Conservation (phyloP, 805 yeast genomes). For the Cyberlindnera suaveolens region DNA sequence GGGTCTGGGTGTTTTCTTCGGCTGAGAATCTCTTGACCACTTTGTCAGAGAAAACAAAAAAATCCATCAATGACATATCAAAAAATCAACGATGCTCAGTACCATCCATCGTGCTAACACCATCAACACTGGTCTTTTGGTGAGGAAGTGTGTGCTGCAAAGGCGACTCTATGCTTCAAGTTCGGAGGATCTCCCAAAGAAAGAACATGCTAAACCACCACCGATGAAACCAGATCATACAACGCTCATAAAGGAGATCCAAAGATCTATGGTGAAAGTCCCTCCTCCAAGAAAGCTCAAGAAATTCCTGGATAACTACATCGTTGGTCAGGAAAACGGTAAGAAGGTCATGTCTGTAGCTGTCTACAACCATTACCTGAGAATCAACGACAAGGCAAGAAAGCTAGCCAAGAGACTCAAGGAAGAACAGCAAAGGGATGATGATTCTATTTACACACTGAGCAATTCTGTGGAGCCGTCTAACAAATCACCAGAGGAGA, state of each 20-base stretch:
- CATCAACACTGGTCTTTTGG: neutral
- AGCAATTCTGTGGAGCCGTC: conserved; percentile 19
- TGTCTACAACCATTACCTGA: conserved; percentile 50
- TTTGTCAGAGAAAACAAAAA: too few species aligned
- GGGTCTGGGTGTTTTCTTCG: too few species aligned
- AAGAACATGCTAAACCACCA: neutral
- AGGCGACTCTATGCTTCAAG: neutral
- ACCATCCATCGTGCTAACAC: too few species aligned
- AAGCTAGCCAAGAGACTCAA: conserved; percentile 25
- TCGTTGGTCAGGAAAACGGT: conserved; percentile 50
- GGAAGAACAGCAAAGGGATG: conserved; percentile 23
- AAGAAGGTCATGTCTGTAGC: conserved; percentile 57
- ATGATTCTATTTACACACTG: conserved; percentile 22
- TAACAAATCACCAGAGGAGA: conserved; percentile 26
- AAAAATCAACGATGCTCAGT: too few species aligned
- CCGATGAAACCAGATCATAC: neutral
- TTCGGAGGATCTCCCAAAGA: neutral
- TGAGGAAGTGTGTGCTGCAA: too few species aligned
- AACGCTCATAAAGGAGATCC: conserved; percentile 4
- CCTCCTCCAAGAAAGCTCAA: conserved; percentile 46
- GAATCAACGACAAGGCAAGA: conserved; percentile 37
- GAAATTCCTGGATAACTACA: conserved; percentile 41
- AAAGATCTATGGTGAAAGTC: conserved; percentile 22
- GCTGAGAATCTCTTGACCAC: too few species aligned
- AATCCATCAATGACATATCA: too few species aligned